Evolutionary conservation across 805 yeast species (phyloP).

Genomic region (Nakazawaea wickerhamii): DNA sequence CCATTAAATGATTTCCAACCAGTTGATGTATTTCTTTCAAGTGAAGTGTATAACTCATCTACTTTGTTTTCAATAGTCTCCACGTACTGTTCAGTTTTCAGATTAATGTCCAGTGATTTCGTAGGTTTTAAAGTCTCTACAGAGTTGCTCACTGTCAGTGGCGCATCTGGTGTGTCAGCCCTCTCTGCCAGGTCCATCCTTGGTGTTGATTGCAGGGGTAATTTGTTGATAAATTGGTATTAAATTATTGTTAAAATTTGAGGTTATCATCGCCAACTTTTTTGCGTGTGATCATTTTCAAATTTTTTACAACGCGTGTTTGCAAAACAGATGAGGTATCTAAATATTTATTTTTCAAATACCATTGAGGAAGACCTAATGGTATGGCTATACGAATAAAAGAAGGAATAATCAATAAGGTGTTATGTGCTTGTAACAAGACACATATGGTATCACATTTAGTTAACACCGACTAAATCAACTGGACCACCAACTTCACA

Average conservation of each 20-base stretch:
- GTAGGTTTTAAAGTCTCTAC: slow-evolving; percentile 10
- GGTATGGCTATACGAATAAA: no score
- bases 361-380: no score
- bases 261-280: not conserved
- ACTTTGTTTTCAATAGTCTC: slow-evolving; percentile 42
- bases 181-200: slow-evolving; percentile 6
- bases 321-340: no score
- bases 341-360: no score
- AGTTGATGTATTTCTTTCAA: slow-evolving; percentile 35
- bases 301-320: no score
- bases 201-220: not conserved
- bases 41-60: slow-evolving; percentile 33
- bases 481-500: slow-evolving; percentile 20
- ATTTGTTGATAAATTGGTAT: not conserved
- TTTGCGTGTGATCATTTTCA: not conserved
- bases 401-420: not conserved
- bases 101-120: slow-evolving; percentile 23
- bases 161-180: not conserved
- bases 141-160: not conserved
- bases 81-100: slow-evolving; percentile 52
- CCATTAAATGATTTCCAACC: slow-evolving; percentile 33
- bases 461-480: slow-evolving; percentile 4
- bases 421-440: slow-evolving; percentile 9
- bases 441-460: no score
- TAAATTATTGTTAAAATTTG: not conserved